Evolutionary conservation across 2,329 filamentous ascomycete genomes (phyloP), one percentile per base, ranked within the genome.

Genomic region (Massarina eburnea): DNA sequence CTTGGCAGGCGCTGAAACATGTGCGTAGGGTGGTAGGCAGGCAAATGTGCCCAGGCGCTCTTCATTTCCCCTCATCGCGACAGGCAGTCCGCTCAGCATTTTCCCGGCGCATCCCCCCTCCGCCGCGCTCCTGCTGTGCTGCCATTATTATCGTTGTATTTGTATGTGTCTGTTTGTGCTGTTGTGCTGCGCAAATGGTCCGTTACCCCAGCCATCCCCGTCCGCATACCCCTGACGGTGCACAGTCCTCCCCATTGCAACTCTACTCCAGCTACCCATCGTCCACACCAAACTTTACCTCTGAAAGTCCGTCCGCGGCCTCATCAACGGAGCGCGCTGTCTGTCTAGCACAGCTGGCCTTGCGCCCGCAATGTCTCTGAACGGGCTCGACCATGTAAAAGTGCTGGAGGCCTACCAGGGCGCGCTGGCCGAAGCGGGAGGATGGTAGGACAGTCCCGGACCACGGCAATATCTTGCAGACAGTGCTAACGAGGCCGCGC

Each of bases 381-480:
- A 96, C 84, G 94, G 94, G 56, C 80, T 97, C 74, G 91, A 96
- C 76, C 81, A 84, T 75, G 76, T 81, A 59, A 81, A 83, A 67
- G 81, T 99, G 73, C 82, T 85, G 73, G 89, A 95, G 75, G 91
- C 91, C 63, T 86, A 95, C 73, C 87, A 91, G 67, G 77, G 82
- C 61, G 88, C 89, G 45, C 77, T 85, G 60, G 81, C 82, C 49
- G 94, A 97, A 73, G 83, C 89, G 47, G 91, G 91, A 76, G 91
- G 91, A 86, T 99, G 94, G 94, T 97, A 81, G 73, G 88, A 77
- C 49, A 30, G 49, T 37, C 38, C 39, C 45, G 33, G 46, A 39
- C 33, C 9, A 41, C 26, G 9, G 38, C 27, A 30, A 21, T 33
- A 32, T 44, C 51, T 51, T 48, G 34, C 42, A 37, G 41, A 45